A percentile compares a stretch with the other conserved stretches of the same genome.
Conservation (phyloP, 495 filamentous ascomycete species). For the Daldinia loculata region DNA sequence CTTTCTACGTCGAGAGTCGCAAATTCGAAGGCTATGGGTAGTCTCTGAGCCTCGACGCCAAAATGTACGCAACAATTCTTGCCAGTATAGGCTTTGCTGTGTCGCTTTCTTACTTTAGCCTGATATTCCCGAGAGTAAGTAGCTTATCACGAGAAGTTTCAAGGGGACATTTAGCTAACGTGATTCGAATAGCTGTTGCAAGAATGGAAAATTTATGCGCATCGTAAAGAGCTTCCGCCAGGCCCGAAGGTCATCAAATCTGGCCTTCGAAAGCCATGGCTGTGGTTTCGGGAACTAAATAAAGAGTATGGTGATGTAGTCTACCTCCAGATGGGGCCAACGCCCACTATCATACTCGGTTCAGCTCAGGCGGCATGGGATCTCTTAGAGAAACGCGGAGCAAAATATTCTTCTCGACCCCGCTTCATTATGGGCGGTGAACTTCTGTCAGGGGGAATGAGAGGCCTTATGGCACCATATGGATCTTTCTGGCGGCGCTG, state of each 20-base stretch:
- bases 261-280: slow-evolving; percentile 61
- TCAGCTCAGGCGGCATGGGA: slow-evolving; percentile 68
- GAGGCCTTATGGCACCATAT: slow-evolving; percentile 62
- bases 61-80: slow-evolving; percentile 26
- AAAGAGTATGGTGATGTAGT: slow-evolving; percentile 65
- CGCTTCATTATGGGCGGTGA: slow-evolving; percentile 63
- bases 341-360: slow-evolving; percentile 69
- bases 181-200: slow-evolving; percentile 34
- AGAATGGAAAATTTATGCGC: slow-evolving; percentile 46
- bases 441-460: slow-evolving; percentile 57
- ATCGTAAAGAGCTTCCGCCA: slow-evolving; percentile 47
- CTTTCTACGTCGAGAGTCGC: neutral
- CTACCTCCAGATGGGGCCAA: slow-evolving; percentile 69
- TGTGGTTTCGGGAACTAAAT: slow-evolving; percentile 65
- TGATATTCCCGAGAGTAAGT: slow-evolving; percentile 43
- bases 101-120: slow-evolving; percentile 36
- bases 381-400: slow-evolving; percentile 60
- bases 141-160: neutral
- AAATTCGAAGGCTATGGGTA: neutral
- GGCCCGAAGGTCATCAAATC: slow-evolving; percentile 48
- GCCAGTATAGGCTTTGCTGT: slow-evolving; percentile 39
- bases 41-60: neutral
- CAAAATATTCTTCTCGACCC: slow-evolving; percentile 59
- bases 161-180: neutral
- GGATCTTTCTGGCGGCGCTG: slow-evolving; percentile 62